Evolutionary conservation across 2,329 filamentous ascomycete species (phyloP).

Genomic region (Colletotrichum siamense): DNA sequence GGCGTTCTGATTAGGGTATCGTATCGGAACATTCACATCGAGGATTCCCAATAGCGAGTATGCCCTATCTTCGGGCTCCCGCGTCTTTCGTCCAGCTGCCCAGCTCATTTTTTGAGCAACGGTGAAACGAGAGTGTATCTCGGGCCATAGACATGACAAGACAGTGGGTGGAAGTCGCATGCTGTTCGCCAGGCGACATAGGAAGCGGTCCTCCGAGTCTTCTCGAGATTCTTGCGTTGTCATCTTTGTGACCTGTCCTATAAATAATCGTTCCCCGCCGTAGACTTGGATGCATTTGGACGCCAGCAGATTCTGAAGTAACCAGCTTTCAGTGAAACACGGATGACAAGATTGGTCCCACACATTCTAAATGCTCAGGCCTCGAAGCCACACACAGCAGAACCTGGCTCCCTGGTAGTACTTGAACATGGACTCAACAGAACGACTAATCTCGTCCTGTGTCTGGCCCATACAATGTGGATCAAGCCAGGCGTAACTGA

Average conservation of each 20-base stretch:
- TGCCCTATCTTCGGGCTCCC: background rate
- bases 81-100: background rate
- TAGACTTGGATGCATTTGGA: fast-evolving
- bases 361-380: background rate
- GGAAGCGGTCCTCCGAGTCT: background rate
- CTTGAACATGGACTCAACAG: background rate
- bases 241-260: background rate
- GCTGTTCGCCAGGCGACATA: background rate
- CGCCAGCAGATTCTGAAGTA: background rate
- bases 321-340: background rate
- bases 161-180: background rate
- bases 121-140: background rate
- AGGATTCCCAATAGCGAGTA: background rate
- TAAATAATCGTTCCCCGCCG: fast-evolving
- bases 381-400: background rate
- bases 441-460: background rate
- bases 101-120: background rate
- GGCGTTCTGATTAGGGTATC: fast-evolving
- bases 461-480: background rate
- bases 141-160: background rate
- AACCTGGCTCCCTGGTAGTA: background rate
- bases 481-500: fast-evolving
- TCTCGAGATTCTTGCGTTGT: background rate
- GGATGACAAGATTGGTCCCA: background rate
- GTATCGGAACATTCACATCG: background rate